Base-by-base conservation (phyloP, 768 basidiomycete genomes). In the Russula compacta region DNA sequence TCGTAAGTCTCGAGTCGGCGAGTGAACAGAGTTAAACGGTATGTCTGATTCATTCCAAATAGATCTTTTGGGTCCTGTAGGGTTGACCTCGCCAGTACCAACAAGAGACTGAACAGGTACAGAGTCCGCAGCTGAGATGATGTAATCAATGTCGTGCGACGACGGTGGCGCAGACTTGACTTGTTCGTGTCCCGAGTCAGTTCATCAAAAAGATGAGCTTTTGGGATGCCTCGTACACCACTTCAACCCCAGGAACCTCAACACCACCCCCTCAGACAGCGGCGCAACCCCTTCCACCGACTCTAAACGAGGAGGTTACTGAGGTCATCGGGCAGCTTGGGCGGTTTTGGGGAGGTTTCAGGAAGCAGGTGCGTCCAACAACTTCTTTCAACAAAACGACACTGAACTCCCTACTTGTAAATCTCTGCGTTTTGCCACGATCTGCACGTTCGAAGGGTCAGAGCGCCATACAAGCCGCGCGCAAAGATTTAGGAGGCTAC, bases 281-380 rank as follows among this genome's bases (percentile, higher is more conserved):
- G 21, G 74, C 71, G 40, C 72, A 76, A 38, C 75, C 82, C 33
- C 81, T 81, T 35, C 81, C 82, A 58, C 78, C 71, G 44, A 82
- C 78, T 58, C 74, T 97, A 47, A 86, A 95, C 68, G 87, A 95
- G 68, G 93, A 97, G 72, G 90, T 97, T 14, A 80, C 81, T 2
- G 87, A 95, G 68, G 93, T 93, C 24, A 83, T 95, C 44, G 89
- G 89, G n/a, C 87, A 91, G 68, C 76, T 95, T 12, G 84, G 86
- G 33, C 79, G 86, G 54, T 86, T 93, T 70, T 97, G 94, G 94
- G 92, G 92, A 48, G 89, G 91, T 35, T 88, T 95, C 69, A 83
- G 85, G 77, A 89, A 87, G 71, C 92, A 94, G 84, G 92, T 84
- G 67, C 65, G 83, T 68, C 52, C 21, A 29, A 8, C 42, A 2